These are phyloP conservation scores for Phytophthora kernoviae DNA, from an alignment of 352 stramenopile species.

Conservation along the genomic window DNA sequence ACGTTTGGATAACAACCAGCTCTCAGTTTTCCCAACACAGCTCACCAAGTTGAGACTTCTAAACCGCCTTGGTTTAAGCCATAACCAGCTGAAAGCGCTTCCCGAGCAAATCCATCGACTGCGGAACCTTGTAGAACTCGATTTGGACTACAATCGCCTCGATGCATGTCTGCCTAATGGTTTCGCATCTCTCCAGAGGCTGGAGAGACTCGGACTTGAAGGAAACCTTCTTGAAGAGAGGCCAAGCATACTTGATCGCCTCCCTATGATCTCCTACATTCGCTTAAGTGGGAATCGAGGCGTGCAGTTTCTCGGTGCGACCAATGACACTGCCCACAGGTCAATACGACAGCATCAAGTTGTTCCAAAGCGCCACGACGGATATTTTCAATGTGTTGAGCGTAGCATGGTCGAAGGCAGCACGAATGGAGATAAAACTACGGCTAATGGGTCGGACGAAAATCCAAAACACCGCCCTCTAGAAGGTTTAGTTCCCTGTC, in stretches of 20 bases:
- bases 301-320: constrained; percentile 8
- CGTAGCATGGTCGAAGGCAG: constrained; percentile 8
- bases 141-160: constrained; percentile 71
- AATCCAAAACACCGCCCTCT: not conserved
- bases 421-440: not conserved
- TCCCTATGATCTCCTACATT: constrained; percentile 48
- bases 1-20: constrained; percentile 57
- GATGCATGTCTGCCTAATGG: constrained; percentile 42
- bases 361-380: constrained; percentile 47
- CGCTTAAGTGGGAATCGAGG: constrained; percentile 56
- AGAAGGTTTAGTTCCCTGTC: constrained; percentile 24
- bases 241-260: constrained; percentile 27
- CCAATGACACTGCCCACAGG: not conserved
- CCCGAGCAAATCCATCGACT: constrained; percentile 58
- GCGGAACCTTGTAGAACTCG: constrained; percentile 61
- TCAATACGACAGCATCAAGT: constrained; percentile 7
- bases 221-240: constrained; percentile 45
- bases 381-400: constrained; percentile 53
- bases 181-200: constrained; percentile 41
- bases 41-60: constrained; percentile 62
- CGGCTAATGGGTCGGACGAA: not conserved
- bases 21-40: constrained; percentile 49
- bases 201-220: constrained; percentile 69
- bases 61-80: constrained; percentile 60
- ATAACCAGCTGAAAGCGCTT: constrained; percentile 52